These are phyloP conservation scores for Rasamsonia emersonii DNA, from an alignment of 2,329 filamentous ascomycete genomes.

Conservation along the genomic window DNA sequence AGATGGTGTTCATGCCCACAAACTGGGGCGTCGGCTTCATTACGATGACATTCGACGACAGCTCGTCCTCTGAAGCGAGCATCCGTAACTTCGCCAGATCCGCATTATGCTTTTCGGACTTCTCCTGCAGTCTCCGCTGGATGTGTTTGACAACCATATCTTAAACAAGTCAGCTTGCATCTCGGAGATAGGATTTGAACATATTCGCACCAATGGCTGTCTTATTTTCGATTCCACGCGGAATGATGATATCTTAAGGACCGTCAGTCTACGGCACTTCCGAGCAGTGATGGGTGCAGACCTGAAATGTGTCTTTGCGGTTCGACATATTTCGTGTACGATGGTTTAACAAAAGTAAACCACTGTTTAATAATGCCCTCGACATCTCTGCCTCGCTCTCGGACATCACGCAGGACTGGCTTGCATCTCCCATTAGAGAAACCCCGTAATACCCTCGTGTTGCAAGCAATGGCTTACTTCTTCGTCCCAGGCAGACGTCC, in stretches of 20 bases:
- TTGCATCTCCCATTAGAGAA: constrained; percentile 14
- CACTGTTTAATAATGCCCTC: constrained; percentile 97
- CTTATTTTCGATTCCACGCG: constrained; percentile 85
- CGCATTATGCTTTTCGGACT: constrained; percentile 73
- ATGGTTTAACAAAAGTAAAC: constrained; percentile 94
- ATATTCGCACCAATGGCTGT: constrained; percentile 65
- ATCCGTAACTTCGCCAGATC: constrained; percentile 69
- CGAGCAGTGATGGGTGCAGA: constrained; percentile 28
- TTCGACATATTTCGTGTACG: constrained; percentile 88
- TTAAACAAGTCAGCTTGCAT: constrained; percentile 25
- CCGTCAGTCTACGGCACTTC: constrained; percentile 2
- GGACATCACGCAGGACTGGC: constrained; percentile 74
- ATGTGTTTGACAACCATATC: constrained; percentile 93
- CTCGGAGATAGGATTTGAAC: too few relatives aligned
- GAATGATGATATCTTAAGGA: constrained; percentile 73
- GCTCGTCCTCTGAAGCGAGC: constrained; percentile 59
- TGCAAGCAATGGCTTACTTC: constrained; percentile 51
- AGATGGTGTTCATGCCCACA: constrained; percentile 78
- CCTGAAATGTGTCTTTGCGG: constrained; percentile 81
- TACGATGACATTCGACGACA: constrained; percentile 67
- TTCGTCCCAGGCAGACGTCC: constrained; percentile 82
- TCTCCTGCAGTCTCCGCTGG: constrained; percentile 74
- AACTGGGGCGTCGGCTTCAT: constrained; percentile 73
- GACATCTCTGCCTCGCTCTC: constrained; percentile 80
- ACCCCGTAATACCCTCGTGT: neutral